Percentiles rank a stretch among this genome's conserved stretches.
These are phyloP conservation scores for Acanthamoeba rhysodes DNA, from an alignment of 208 protist species.

Conservation along the genomic window DNA sequence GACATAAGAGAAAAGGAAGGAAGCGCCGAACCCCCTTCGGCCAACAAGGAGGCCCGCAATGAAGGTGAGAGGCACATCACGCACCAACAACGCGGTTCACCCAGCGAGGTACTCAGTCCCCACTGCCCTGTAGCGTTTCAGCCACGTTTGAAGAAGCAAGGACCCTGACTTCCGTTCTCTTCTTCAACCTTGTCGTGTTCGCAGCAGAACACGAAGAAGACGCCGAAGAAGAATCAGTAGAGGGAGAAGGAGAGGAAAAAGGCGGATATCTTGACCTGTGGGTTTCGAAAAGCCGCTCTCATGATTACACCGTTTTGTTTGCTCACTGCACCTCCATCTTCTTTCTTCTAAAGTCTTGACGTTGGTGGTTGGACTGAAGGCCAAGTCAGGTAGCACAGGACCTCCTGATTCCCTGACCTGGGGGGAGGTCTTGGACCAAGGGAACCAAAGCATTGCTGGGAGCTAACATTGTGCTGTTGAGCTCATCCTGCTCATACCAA, in stretches of 20 bases:
- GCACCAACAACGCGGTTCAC: neutral
- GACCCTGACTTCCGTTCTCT: neutral
- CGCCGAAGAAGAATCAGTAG: conserved; percentile 41
- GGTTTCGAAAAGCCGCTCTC: no score
- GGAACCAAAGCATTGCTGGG: no score
- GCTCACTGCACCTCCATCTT: no score
- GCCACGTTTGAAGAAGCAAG: neutral
- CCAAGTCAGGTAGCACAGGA: no score
- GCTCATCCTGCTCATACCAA: no score
- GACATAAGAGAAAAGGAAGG: conserved; percentile 27
- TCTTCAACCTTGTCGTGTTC: neutral
- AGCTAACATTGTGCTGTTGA: no score
- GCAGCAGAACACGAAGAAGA: neutral
- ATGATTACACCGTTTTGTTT: no score
- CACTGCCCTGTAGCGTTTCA: neutral
- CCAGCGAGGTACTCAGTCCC: neutral
- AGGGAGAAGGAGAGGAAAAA: neutral
- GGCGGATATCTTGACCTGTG: no score
- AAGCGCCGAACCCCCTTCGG: neutral
- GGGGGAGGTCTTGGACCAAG: no score
- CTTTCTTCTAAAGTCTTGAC: no score
- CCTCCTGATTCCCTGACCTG: no score
- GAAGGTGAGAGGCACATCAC: neutral
- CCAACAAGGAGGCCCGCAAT: neutral
- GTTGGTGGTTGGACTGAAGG: no score